Conservation (phyloP, 2,329 filamentous ascomycete species). For the Alternaria brassicae region DNA sequence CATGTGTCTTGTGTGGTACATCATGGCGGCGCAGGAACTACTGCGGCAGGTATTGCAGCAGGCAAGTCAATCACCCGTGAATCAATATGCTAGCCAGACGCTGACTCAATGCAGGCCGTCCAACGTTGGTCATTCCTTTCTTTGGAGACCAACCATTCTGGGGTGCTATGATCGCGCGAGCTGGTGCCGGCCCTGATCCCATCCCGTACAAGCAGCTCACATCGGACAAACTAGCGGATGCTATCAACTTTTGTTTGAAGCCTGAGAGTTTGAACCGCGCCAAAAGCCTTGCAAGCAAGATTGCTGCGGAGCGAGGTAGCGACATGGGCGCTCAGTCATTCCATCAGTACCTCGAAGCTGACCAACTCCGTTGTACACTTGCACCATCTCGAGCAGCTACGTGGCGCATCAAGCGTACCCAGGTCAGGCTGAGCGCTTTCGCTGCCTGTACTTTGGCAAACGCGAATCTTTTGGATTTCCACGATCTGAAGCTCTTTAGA, state of each 20-base stretch:
- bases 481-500: conserved; percentile 29
- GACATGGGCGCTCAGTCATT: conserved; percentile 36
- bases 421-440: conserved; percentile 31
- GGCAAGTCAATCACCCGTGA: neutral
- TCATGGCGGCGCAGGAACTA: conserved; percentile 85
- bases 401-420: conserved; percentile 35
- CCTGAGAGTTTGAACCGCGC: conserved; percentile 37
- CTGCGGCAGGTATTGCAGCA: conserved; percentile 68
- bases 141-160: conserved; percentile 67
- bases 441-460: conserved; percentile 33
- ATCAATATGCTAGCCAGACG: too few species aligned
- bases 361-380: conserved; percentile 32
- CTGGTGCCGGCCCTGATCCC: conserved; percentile 60
- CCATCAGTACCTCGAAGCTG: conserved; percentile 35
- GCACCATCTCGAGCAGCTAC: conserved; percentile 29
- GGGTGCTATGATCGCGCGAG: conserved; percentile 58
- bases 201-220: conserved; percentile 54
- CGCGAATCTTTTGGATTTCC: conserved; percentile 18
- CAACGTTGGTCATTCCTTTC: conserved; percentile 82
- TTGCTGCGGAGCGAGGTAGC: conserved; percentile 33
- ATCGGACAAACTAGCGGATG: conserved; percentile 53
- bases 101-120: conserved; percentile 71
- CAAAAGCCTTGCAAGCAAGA: conserved; percentile 31
- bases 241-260: conserved; percentile 56
- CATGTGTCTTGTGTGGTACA: conserved; percentile 80